These are phyloP conservation scores for Aureobasidium namibiae DNA, from an alignment of 2,329 filamentous ascomycete species.

Conservation along the genomic window DNA sequence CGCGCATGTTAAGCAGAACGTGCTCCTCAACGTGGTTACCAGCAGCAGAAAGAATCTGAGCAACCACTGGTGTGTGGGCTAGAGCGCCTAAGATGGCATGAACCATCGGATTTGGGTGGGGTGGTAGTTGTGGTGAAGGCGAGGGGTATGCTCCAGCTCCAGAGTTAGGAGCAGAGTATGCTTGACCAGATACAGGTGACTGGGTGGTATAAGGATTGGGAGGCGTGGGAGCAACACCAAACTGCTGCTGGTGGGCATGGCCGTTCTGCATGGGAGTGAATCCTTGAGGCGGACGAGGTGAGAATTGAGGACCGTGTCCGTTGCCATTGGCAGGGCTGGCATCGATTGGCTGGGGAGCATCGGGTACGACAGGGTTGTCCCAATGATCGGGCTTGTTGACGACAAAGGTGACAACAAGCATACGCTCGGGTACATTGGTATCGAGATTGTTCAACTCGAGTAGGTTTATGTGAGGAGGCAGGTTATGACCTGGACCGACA, in stretches of 20 bases:
- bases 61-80: conserved; percentile 34
- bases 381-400: conserved; percentile 41
- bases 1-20: conserved; percentile 66
- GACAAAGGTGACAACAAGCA: conserved; percentile 78
- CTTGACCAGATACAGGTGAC: conserved; percentile 23
- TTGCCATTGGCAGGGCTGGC: conserved; percentile 22
- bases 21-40: conserved; percentile 31
- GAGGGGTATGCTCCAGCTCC: conserved; percentile 15
- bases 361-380: conserved; percentile 19
- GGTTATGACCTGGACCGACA: conserved; percentile 58
- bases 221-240: conserved; percentile 24
- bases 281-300: conserved; percentile 27
- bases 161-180: conserved; percentile 26
- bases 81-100: conserved; percentile 34
- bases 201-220: conserved; percentile 33
- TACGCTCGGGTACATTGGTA: conserved; percentile 59
- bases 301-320: conserved; percentile 31
- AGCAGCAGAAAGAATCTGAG: conserved; percentile 28
- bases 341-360: neutral
- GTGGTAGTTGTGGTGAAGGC: conserved; percentile 12
- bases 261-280: conserved; percentile 16
- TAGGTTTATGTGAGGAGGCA: conserved; percentile 82
- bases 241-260: conserved; percentile 13
- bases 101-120: conserved; percentile 29
- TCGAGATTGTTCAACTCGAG: conserved; percentile 79